Evolutionary conservation across 495 filamentous ascomycete genomes (phyloP).

Genomic region (Hyaloscypha variabilis): DNA sequence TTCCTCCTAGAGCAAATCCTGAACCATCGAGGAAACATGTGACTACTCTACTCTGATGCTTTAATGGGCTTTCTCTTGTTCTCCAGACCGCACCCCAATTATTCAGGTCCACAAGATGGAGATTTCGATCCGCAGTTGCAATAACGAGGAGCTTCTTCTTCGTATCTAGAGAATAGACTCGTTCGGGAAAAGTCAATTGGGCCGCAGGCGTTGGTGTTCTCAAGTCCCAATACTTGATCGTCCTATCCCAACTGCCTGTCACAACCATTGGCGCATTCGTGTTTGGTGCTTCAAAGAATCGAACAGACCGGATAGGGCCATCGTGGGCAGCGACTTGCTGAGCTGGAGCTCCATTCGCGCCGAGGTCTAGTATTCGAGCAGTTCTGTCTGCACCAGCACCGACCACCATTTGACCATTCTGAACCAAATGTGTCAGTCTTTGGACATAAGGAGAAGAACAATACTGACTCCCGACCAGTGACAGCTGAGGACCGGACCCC

Average conservation of each 20-base stretch:
- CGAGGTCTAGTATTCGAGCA: slow-evolving; percentile 74
- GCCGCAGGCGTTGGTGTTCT: slow-evolving; percentile 63
- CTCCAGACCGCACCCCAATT: slow-evolving; percentile 76
- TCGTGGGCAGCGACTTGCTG: slow-evolving; percentile 75
- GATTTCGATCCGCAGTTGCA: slow-evolving; percentile 80
- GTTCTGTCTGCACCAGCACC: slow-evolving; percentile 83
- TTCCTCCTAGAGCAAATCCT: slow-evolving; percentile 81
- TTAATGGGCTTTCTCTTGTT: slow-evolving; percentile 76
- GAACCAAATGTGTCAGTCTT: not conserved
- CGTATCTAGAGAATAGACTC: slow-evolving; percentile 85
- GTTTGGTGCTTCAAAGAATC: slow-evolving; percentile 66
- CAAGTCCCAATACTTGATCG: slow-evolving; percentile 92
- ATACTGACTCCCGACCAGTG: slow-evolving; percentile 78
- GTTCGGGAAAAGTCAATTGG: slow-evolving; percentile 66
- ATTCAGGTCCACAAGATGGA: slow-evolving; percentile 80
- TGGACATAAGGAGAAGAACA: not conserved
- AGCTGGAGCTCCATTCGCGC: slow-evolving; percentile 44
- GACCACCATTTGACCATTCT: slow-evolving; percentile 69
- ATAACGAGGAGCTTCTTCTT: slow-evolving; percentile 75
- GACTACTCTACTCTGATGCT: slow-evolving; percentile 82
- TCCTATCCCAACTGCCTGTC: slow-evolving; percentile 95
- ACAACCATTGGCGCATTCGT: slow-evolving; percentile 66
- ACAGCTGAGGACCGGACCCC: slow-evolving; percentile 73
- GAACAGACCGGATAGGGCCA: slow-evolving; percentile 71
- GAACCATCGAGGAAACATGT: slow-evolving; percentile 79